Evolutionary conservation across 23 red algal genomes (phyloP).

Genomic region (Gracilaria gracilis): DNA sequence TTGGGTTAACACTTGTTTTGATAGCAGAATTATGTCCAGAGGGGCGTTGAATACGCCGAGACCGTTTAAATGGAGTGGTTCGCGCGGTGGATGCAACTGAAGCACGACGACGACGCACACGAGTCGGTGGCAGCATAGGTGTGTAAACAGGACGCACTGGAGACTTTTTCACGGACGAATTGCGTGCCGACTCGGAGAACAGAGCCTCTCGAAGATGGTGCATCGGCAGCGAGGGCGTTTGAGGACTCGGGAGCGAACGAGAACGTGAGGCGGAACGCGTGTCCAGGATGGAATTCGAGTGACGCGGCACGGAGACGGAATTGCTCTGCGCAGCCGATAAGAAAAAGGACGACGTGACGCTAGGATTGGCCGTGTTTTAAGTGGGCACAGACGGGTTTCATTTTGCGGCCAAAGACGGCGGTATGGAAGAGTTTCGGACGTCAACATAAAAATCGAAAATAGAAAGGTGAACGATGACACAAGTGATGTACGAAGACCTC

Average conservation of each 20-base stretch:
- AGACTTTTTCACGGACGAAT: constrained; percentile 6
- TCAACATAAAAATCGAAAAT: too few species aligned
- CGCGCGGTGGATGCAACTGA: neutral
- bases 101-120: constrained; percentile 25
- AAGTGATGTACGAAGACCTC: too few species aligned
- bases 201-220: constrained; percentile 25
- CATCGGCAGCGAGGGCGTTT: neutral
- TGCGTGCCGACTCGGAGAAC: constrained; percentile 11
- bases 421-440: too few species aligned
- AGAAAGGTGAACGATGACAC: too few species aligned
- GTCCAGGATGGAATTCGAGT: constrained; percentile 10
- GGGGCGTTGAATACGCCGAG: constrained; percentile 21
- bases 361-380: constrained; percentile 40
- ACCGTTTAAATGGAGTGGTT: constrained; percentile 70
- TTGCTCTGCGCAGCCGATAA: neutral
- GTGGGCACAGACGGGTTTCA: neutral
- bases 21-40: neutral
- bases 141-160: neutral
- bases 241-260: constrained; percentile 22
- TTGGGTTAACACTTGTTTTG: neutral
- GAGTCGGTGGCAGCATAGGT: neutral
- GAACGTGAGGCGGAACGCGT: constrained; percentile 11
- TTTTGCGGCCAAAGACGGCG: constrained; percentile 11
- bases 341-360: neutral
- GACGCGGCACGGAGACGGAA: constrained; percentile 1